A percentile compares a stretch with the other conserved stretches of the same genome.
Evolutionary conservation across 129 eudicot genomes (phyloP).

Genomic region (Pseudognaphalium luteoalbum): DNA sequence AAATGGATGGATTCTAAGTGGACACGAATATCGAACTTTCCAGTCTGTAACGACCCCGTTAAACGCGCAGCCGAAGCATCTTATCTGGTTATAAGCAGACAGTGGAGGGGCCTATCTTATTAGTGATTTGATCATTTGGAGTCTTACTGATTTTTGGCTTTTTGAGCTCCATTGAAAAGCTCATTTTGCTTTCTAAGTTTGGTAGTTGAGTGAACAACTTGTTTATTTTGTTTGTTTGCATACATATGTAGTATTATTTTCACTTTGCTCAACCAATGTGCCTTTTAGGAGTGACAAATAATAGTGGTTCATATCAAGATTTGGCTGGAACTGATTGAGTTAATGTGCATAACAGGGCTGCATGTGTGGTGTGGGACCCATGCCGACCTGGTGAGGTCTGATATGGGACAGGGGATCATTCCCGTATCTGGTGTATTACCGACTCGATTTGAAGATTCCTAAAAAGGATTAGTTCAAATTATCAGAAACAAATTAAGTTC

Average conservation of each 20-base stretch:
- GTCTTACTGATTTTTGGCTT: conserved; percentile 18
- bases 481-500: not conserved
- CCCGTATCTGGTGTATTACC: conserved; percentile 14
- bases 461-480: conserved; percentile 5
- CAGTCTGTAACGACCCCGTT: conserved; percentile 31
- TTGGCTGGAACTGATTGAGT: conserved; percentile 30
- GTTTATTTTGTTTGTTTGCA: conserved; percentile 28
- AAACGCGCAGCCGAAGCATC: conserved; percentile 23
- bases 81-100: conserved; percentile 35
- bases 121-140: conserved; percentile 37
- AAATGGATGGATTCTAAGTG: conserved; percentile 8
- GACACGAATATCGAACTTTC: conserved; percentile 2
- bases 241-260: conserved; percentile 6
- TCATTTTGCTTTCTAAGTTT: not conserved
- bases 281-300: conserved; percentile 26
- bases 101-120: conserved; percentile 29
- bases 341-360: conserved; percentile 34
- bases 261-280: not conserved
- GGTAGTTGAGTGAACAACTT: conserved; percentile 21
- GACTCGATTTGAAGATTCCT: conserved; percentile 6
- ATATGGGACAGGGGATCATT: conserved; percentile 27
- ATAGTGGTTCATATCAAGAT: conserved; percentile 27
- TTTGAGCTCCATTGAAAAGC: conserved; percentile 15
- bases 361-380: conserved; percentile 38
- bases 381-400: conserved; percentile 18